Evolutionary conservation across 768 basidiomycete genomes (phyloP).

Genomic region (Erythrobasidium yunnanense): DNA sequence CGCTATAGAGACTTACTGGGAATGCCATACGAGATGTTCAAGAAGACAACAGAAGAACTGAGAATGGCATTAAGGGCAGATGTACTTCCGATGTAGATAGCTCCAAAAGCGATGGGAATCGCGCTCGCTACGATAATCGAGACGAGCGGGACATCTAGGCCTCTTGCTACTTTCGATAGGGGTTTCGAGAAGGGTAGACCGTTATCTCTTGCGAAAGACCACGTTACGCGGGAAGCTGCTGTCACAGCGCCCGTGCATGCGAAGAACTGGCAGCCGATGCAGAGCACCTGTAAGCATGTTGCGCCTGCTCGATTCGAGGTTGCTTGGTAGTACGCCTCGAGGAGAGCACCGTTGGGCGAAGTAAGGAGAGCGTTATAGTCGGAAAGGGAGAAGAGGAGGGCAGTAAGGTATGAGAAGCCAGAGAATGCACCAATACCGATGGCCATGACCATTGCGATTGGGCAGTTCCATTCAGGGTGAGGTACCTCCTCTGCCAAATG

Average conservation of each 20-base stretch:
- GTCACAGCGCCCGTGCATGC: slow-evolving; percentile 15
- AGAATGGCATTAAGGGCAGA: slow-evolving; percentile 38
- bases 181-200: slow-evolving; percentile 9
- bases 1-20: background rate
- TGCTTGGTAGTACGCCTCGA: slow-evolving; percentile 34
- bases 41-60: slow-evolving; percentile 34
- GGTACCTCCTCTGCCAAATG: slow-evolving; percentile 27
- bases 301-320: slow-evolving; percentile 27
- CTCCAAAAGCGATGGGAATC: slow-evolving; percentile 28
- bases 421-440: slow-evolving; percentile 32
- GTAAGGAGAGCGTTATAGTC: slow-evolving; percentile 31
- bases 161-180: slow-evolving; percentile 14
- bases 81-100: slow-evolving; percentile 32
- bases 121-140: slow-evolving; percentile 25
- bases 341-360: slow-evolving; percentile 30
- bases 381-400: slow-evolving; percentile 35
- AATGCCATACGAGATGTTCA: slow-evolving; percentile 24
- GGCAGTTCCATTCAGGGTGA: slow-evolving; percentile 33
- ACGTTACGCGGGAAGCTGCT: slow-evolving; percentile 17
- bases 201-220: slow-evolving; percentile 28
- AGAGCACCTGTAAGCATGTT: slow-evolving; percentile 6
- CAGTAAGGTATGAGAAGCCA: slow-evolving; percentile 33
- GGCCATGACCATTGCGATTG: slow-evolving; percentile 35
- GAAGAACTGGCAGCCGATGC: slow-evolving; percentile 4
- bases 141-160: slow-evolving; percentile 28